Base-by-base conservation (phyloP, 2,329 filamentous ascomycete species). In the Amauroascus verrucosus region DNA sequence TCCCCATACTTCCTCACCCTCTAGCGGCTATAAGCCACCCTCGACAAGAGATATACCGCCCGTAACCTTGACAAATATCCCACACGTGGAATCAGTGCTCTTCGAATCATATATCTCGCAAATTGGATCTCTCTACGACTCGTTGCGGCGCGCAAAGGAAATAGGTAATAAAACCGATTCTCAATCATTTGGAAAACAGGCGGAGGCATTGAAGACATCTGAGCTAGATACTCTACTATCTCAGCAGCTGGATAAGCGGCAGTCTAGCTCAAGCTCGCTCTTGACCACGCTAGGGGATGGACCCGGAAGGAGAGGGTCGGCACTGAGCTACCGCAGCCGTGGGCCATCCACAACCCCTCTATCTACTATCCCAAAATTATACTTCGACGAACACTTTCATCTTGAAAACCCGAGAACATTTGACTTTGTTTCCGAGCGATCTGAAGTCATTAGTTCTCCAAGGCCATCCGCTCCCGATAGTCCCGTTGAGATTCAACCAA, bases 401-500 rank as follows among this genome's bases (percentile, higher is more conserved):
- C 78, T 98, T 6, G 93, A 98, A 65, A 97, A 98, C 58, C 93
- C 93, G 0, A 82, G 93, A 48, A 97, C 86, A 0, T 98, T 98
- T 65, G 93, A 98, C 66, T 83, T 97, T 24, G 90, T 98, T 13
- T 97, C 90, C 64, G 93, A 98, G 69, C 81, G 89, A 56, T 95
- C 93, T 9, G 91, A 97, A 67, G 88, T 98, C n/a, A 85, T 97
- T n/a, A 80, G 83, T 20, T 79, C 83, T 6, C 74, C 77, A 1
- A 76, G 75, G 46, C 75, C 74, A 56, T 65, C 67, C 28, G 77
- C 82, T 24, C 77, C 79, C 33, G 69, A 70, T 3, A 68, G 74
- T 2, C 86, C 83, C 65, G 82, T 81, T 4, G 54, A 41, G 32
- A 50, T 30, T 13, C 51, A 51, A 22, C 54, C 33, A 18, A 53